These are phyloP conservation scores for Edaphochlamys debaryana DNA, from an alignment of 139 green algal genomes.

Conservation along the genomic window DNA sequence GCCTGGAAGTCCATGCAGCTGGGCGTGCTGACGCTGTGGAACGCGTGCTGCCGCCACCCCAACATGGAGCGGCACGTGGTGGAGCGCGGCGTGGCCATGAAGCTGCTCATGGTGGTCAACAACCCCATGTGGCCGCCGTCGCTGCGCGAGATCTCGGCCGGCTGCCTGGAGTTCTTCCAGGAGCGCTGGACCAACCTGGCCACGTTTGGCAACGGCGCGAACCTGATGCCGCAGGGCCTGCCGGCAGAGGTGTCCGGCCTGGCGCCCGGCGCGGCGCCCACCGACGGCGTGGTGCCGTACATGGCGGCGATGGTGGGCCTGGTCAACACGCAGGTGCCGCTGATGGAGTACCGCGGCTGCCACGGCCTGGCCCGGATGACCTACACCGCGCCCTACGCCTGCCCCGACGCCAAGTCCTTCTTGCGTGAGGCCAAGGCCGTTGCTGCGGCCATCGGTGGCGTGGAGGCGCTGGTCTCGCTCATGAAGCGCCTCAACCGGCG, in stretches of 20 bases:
- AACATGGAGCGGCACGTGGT: slow-evolving; percentile 69
- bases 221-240: slow-evolving; percentile 10
- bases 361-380: slow-evolving; percentile 65
- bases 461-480: slow-evolving; percentile 68
- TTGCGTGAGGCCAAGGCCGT: slow-evolving; percentile 64
- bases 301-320: slow-evolving; percentile 56
- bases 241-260: slow-evolving; percentile 31
- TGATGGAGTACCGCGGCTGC: slow-evolving; percentile 77
- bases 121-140: slow-evolving; percentile 67
- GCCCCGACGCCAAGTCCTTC: slow-evolving; percentile 37
- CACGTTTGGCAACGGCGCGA: slow-evolving; percentile 13
- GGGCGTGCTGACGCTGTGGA: slow-evolving; percentile 68
- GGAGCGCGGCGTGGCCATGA: slow-evolving; percentile 50
- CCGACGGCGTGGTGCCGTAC: slow-evolving; percentile 45
- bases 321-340: slow-evolving; percentile 51
- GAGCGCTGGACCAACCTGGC: slow-evolving; percentile 58
- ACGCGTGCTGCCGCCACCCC: slow-evolving; percentile 52
- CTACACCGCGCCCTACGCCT: slow-evolving; percentile 58
- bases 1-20: slow-evolving; percentile 62
- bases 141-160: slow-evolving; percentile 67
- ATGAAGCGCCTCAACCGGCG: slow-evolving; percentile 53
- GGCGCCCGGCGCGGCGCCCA: background rate
- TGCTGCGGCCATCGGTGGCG: slow-evolving; percentile 54
- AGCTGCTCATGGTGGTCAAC: slow-evolving; percentile 31
- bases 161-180: slow-evolving; percentile 70